Percentiles rank a stretch among this genome's conserved stretches.
Conservation (phyloP, 129 eudicot species). For the Escallonia herrerae region DNA sequence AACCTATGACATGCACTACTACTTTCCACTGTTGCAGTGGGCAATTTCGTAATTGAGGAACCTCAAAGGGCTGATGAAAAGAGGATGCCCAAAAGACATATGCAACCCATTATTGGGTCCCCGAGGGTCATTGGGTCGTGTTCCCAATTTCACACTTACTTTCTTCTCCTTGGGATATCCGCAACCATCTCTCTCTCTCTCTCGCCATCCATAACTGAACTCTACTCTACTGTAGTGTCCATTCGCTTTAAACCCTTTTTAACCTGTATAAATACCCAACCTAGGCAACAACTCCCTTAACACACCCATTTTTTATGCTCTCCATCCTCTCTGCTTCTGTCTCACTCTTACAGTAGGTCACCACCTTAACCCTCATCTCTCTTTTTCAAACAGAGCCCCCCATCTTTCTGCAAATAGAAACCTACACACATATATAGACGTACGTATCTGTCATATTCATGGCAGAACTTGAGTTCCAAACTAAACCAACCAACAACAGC, state of each 20-base stretch:
- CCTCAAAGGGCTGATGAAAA: not conserved
- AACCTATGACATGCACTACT: too few relatives aligned
- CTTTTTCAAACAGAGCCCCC: constrained; percentile 9
- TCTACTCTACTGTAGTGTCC: too few relatives aligned
- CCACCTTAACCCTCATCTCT: not conserved
- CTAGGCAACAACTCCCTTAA: constrained; percentile 45
- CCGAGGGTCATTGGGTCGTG: constrained; percentile 43
- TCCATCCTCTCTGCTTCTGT: constrained; percentile 10
- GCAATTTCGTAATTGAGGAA: too few relatives aligned
- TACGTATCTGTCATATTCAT: constrained; percentile 12
- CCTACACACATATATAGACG: not conserved
- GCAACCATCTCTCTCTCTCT: constrained; percentile 39
- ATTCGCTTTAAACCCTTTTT: constrained; percentile 1
- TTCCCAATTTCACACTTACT: constrained; percentile 41
- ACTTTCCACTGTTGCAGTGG: too few relatives aligned
- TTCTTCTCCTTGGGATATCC: constrained; percentile 60
- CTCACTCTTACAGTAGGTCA: not conserved
- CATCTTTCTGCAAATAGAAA: not conserved
- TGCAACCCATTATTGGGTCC: constrained; percentile 64
- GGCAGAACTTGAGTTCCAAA: constrained; percentile 52
- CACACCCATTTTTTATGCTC: constrained; percentile 11
- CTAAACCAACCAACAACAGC: constrained; percentile 34
- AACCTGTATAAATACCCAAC: constrained; percentile 60
- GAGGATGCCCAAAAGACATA: constrained; percentile 46
- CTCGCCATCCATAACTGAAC: too few relatives aligned